phyloP scores from a whole-genome alignment of 495 filamentous ascomycete species.

The Daldinia caldariorum region DNA sequence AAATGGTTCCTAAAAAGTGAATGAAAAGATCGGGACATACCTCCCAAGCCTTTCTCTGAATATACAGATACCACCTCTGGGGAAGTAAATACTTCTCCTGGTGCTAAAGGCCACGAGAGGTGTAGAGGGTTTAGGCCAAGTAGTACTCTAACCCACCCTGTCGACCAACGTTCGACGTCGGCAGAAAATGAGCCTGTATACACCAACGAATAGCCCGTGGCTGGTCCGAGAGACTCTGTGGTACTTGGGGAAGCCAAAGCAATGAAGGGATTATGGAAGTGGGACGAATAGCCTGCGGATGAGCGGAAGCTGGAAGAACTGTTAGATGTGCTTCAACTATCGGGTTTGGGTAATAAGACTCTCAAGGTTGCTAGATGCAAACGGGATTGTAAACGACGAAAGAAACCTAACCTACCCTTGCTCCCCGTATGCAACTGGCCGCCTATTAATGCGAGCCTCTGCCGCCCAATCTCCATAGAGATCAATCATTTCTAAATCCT shows the following conservation, averaged over 20 bases:
- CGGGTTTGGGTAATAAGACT: constrained; percentile 50
- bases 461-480: constrained; percentile 64
- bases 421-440: constrained; percentile 47
- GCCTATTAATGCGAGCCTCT: constrained; percentile 52
- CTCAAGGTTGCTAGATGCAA: neutral
- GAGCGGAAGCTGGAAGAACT: constrained; percentile 56
- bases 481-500: constrained; percentile 64
- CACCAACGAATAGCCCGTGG: constrained; percentile 65
- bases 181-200: constrained; percentile 64
- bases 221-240: constrained; percentile 62
- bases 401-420: constrained; percentile 37
- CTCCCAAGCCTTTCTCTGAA: constrained; percentile 61
- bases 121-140: constrained; percentile 63
- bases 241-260: constrained; percentile 59
- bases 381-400: neutral
- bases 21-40: constrained; percentile 65
- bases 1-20: constrained; percentile 65
- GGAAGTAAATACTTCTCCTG: constrained; percentile 60
- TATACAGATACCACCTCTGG: constrained; percentile 65
- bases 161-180: constrained; percentile 63
- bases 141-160: constrained; percentile 62
- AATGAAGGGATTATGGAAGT: constrained; percentile 65
- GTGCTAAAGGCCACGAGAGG: constrained; percentile 57
- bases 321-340: constrained; percentile 43
- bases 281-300: constrained; percentile 62